Percentiles rank a stretch among this genome's conserved stretches.
phyloP scores from a whole-genome alignment of 495 filamentous ascomycete species.

The Penicillium salamii region DNA sequence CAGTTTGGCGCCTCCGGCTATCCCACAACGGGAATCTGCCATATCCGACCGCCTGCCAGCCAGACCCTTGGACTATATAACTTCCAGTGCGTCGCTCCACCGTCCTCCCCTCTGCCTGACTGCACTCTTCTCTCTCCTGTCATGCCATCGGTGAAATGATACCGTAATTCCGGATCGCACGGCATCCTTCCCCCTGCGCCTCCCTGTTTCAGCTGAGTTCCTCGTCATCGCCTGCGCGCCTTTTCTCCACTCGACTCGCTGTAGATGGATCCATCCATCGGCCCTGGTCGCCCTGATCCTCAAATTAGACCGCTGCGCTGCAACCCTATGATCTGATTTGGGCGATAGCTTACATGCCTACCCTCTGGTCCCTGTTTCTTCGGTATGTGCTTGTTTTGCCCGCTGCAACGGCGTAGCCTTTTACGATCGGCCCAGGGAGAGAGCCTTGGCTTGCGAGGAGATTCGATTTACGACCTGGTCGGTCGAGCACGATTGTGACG shows the following conservation, averaged over 20 bases:
- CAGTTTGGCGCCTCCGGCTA: neutral
- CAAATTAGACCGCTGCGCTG: neutral
- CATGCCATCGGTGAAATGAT: slow-evolving; percentile 1
- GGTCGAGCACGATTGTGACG: neutral
- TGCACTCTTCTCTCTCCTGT: neutral
- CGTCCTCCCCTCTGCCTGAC: slow-evolving; percentile 3
- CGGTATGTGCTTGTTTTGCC: neutral
- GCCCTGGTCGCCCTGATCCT: slow-evolving; percentile 1
- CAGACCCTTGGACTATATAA: neutral
- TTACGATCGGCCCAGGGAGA: neutral
- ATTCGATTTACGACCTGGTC: neutral
- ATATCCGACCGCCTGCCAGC: neutral
- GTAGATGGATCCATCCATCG: neutral
- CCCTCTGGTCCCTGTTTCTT: neutral
- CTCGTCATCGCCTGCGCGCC: neutral
- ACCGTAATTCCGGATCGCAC: slow-evolving; percentile 5
- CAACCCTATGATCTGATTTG: neutral
- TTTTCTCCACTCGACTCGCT: slow-evolving; percentile 1
- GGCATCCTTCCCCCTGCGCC: neutral
- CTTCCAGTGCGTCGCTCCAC: slow-evolving; percentile 5
- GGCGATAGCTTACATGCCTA: neutral
- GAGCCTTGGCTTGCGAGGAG: neutral
- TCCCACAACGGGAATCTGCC: slow-evolving; percentile 1
- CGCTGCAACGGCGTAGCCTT: neutral
- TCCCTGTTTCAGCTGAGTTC: slow-evolving; percentile 2